A percentile compares a stretch with the other conserved stretches of the same genome.
Conservation (phyloP, 1,284 basidiomycete genomes). For the Tetrapyrgos nigripes region DNA sequence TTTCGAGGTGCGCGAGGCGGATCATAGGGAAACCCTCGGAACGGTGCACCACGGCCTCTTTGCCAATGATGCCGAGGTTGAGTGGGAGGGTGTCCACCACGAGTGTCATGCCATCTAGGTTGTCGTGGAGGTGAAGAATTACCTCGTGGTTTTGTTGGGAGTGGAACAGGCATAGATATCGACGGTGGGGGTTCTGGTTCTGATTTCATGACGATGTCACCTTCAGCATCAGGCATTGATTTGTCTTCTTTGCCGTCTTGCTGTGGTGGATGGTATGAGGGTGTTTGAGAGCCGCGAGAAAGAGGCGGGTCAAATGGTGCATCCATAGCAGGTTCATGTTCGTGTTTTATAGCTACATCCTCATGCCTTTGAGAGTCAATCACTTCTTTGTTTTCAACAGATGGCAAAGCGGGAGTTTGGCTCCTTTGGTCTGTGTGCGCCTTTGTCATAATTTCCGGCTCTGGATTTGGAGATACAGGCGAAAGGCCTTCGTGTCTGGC, state of each 20-base stretch:
- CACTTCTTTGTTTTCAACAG: too few relatives aligned
- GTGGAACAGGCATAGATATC: neutral
- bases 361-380: too few relatives aligned
- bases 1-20: constrained; percentile 11
- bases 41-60: neutral
- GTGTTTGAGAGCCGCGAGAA: neutral
- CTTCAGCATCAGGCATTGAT: neutral
- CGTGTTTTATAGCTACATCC: constrained; percentile 6
- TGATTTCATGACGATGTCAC: neutral
- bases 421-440: too few relatives aligned
- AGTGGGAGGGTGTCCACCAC: neutral
- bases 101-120: constrained; percentile 3
- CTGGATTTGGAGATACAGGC: neutral
- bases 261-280: neutral
- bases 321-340: constrained; percentile 2
- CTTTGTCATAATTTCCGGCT: neutral
- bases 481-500: neutral
- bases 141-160: neutral
- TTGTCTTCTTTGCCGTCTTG: neutral
- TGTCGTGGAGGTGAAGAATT: constrained; percentile 9
- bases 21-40: neutral
- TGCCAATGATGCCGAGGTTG: neutral
- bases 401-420: too few relatives aligned
- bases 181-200: neutral
- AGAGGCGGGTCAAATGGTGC: neutral